Evolutionary conservation across 345 rosid species (phyloP), one percentile per base, ranked within the genome.

Genomic region (Raphanus sativus): DNA sequence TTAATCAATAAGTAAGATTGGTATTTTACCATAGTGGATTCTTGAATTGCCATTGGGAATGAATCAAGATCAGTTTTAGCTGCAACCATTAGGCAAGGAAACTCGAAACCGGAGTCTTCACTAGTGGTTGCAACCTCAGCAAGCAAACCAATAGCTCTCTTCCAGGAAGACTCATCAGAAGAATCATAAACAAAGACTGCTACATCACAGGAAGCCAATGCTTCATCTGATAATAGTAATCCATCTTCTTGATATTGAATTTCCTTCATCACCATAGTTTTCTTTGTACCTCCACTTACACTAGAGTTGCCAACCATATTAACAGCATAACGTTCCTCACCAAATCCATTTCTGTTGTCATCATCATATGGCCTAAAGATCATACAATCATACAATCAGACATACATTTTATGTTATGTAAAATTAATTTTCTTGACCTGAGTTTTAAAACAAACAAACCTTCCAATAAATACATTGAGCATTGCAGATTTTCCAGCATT

Each of bases 1-100:
- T 13, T 13, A 69, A 5, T 16, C 16, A 34, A 52, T 17, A 62
- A 70, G 21, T 13, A 15, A 21, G 11, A 21, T 21, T 21, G 21
- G 21, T 21, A 21, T 21, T n/a, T 32, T 88, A 90, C 98, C 88
- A 89, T 87, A 59, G 88, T 89, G 73, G 98, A 87, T 80, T 90
- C 92, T 63, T 92, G 89, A 70, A 88, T 86, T 26, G 89, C 92
- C 90, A 82, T 80, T 29, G 98, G 89, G 81, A 88, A 92, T 67
- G 92, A 83, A 73, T 83, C 89, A 68, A 94, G 85, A 83, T 94
- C 97, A 68, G 87, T 89, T 85, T 94, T 94, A 28, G 96, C 90
- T 6, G 96, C 94, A 68, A 90, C 87, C 75, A 92, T 83, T 50
- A 94, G 81, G 86, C 98, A 90, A 55, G 98, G 98, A 75, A 94